Percentiles rank a stretch among this genome's conserved stretches.
phyloP scores from a whole-genome alignment of 2,329 filamentous ascomycete species.

The Coniochaeta sp. region DNA sequence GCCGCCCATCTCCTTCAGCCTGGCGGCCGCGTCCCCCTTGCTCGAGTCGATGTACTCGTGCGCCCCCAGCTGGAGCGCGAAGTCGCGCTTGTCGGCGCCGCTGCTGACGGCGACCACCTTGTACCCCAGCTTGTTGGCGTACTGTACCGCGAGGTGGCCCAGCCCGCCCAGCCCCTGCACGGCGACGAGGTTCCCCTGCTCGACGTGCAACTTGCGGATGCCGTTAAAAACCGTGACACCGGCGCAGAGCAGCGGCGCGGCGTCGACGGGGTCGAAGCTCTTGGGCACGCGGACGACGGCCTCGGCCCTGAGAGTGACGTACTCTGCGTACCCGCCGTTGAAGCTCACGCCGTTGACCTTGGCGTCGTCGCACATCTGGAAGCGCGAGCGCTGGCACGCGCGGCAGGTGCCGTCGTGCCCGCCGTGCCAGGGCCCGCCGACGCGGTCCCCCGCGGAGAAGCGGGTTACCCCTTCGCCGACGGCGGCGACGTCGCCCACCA shows the following conservation, averaged over 20 bases:
- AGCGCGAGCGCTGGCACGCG: slow-evolving; percentile 54
- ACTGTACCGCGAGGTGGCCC: slow-evolving; percentile 72
- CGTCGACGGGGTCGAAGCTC: slow-evolving; percentile 42
- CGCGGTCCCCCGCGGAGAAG: slow-evolving; percentile 57
- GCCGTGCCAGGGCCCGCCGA: slow-evolving; percentile 65
- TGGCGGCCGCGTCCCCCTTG: slow-evolving; percentile 37
- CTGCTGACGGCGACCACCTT: slow-evolving; percentile 59
- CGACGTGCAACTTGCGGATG: slow-evolving; percentile 46
- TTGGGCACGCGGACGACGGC: slow-evolving; percentile 50
- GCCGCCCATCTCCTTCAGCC: slow-evolving; percentile 47
- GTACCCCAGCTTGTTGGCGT: slow-evolving; percentile 69
- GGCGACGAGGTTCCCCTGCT: slow-evolving; percentile 46
- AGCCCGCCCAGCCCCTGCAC: slow-evolving; percentile 68
- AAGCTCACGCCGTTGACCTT: slow-evolving; percentile 57
- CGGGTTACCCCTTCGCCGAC: slow-evolving; percentile 49
- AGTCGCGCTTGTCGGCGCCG: slow-evolving; percentile 59
- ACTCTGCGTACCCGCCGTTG: slow-evolving; percentile 64
- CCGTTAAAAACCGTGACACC: slow-evolving; percentile 59
- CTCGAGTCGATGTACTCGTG: slow-evolving; percentile 53
- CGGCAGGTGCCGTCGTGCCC: slow-evolving; percentile 57
- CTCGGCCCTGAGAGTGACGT: slow-evolving; percentile 52
- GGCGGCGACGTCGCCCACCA: slow-evolving; percentile 60
- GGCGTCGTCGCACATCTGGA: slow-evolving; percentile 61
- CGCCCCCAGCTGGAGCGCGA: slow-evolving; percentile 57
- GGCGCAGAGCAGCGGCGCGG: slow-evolving; percentile 56